Conservation (phyloP, 106 monocot species). For the Gastrodia elata region DNA sequence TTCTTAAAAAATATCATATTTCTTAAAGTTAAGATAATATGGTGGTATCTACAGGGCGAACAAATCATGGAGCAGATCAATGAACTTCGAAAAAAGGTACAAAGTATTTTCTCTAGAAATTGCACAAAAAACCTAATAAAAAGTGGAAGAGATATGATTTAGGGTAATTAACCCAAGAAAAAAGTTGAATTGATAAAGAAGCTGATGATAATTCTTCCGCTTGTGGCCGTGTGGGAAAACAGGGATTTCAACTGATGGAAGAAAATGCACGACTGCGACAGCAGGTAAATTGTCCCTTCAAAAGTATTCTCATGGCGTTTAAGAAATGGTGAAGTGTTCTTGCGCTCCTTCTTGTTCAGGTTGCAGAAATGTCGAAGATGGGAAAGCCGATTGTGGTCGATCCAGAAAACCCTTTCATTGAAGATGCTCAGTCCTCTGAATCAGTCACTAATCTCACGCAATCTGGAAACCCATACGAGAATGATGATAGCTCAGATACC, state of each 20-base stretch:
- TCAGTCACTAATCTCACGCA: constrained; percentile 35
- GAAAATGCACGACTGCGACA: constrained; percentile 44
- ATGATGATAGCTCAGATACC: constrained; percentile 48
- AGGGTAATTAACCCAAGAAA: neutral
- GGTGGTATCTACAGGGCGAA: constrained; percentile 20
- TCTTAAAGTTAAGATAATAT: too few species aligned
- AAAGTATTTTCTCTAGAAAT: neutral
- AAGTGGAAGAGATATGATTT: neutral
- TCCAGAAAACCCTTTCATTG: constrained; percentile 24
- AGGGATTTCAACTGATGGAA: constrained; percentile 54
- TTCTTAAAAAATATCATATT: too few species aligned
- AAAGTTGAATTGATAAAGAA: neutral
- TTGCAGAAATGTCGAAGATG: constrained; percentile 23
- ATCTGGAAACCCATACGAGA: constrained; percentile 22
- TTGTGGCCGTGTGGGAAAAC: neutral
- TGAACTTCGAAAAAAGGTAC: constrained; percentile 41
- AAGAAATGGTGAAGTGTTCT: constrained; percentile 12
- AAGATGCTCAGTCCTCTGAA: constrained; percentile 58
- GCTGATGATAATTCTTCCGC: neutral
- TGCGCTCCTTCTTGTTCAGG: constrained; percentile 17
- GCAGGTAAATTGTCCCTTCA: constrained; percentile 26
- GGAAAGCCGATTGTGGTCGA: constrained; percentile 25
- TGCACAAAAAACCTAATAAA: too few species aligned
- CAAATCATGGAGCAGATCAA: constrained; percentile 47
- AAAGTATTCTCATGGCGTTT: neutral